Conservation (phyloP, 2,329 filamentous ascomycete genomes). For the Penicillium sp. region DNA sequence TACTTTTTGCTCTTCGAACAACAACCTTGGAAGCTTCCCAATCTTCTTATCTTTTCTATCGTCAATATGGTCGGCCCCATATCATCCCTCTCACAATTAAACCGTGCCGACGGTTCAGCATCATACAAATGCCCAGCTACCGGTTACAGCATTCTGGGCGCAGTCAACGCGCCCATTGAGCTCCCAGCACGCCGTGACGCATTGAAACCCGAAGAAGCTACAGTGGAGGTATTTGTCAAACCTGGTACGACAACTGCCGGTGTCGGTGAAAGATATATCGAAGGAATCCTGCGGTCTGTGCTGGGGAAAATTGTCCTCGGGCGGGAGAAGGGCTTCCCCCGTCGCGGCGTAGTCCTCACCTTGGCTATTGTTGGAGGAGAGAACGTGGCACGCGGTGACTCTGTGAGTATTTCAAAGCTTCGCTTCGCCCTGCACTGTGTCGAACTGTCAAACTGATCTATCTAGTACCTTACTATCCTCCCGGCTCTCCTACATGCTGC, state of each 20-base stretch:
- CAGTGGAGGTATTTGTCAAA: conserved; percentile 84
- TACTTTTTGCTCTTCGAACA: background rate
- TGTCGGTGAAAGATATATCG: conserved; percentile 79
- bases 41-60: background rate
- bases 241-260: conserved; percentile 82
- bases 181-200: conserved; percentile 72
- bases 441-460: conserved; percentile 14
- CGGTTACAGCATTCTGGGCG: conserved; percentile 77
- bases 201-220: conserved; percentile 86
- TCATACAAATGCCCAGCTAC: conserved; percentile 43
- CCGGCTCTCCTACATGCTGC: conserved; percentile 80
- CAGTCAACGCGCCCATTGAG: conserved; percentile 92
- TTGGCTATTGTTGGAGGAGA: conserved; percentile 43
- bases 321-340: conserved; percentile 43
- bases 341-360: conserved; percentile 46
- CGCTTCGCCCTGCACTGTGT: background rate
- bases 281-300: conserved; percentile 52
- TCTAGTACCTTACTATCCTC: conserved; percentile 74
- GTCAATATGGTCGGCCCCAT: conserved; percentile 38
- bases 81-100: conserved; percentile 35
- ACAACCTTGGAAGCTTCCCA: background rate
- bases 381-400: conserved; percentile 37
- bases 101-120: conserved; percentile 43
- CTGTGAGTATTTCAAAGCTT: conserved; percentile 29
- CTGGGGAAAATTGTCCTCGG: conserved; percentile 43